Base-by-base conservation (phyloP, 306 rosid genomes). In the Cicer cuneatum region DNA sequence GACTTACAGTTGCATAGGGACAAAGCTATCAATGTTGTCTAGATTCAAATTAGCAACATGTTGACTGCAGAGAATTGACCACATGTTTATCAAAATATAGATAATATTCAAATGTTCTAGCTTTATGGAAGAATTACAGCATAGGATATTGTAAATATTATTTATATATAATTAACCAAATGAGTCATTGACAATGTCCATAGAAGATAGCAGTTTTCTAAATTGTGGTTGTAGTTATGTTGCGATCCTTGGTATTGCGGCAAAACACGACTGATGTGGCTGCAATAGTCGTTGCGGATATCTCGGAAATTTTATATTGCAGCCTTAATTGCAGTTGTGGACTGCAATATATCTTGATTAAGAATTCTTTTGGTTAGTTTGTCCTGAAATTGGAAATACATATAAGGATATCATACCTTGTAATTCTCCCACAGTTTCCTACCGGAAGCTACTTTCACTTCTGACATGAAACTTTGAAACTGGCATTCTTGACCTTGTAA, bases 401-500 rank as follows among this genome's bases (percentile, higher is more conserved):
- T 29, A 2, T 29, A 29, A 29, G 33, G 33, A 29, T 29, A 4
- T 29, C 33, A 29, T 29, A 29, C 33, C 33, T 29, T 10, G 51
- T 11, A 46, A 46, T 46, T 46, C 51, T 46, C 14, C 51, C n/a
- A n/a, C n/a, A n/a, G n/a, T n/a, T n/a, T n/a, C n/a, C n/a, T n/a
- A n/a, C n/a, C 51, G 3, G 48, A 8, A 43, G 5, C 53, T 47
- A 7, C 53, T 47, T 47, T 47, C 15, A 12, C 53, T 47, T 10
- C 15, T 10, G 53, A 47, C 53, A 47, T 14, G 5, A 47, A 47
- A 47, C 52, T 47, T 47, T 12, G 16, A 47, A 47, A 47, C 53
- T 13, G 53, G 7, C 18, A 12, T 19, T 33, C 29, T 51, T 15
- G 68, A 59, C 59, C 69, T 59, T 73, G 46, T n/a, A 73, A 66